Conservation (phyloP, 805 yeast genomes). For the Candida pini region DNA sequence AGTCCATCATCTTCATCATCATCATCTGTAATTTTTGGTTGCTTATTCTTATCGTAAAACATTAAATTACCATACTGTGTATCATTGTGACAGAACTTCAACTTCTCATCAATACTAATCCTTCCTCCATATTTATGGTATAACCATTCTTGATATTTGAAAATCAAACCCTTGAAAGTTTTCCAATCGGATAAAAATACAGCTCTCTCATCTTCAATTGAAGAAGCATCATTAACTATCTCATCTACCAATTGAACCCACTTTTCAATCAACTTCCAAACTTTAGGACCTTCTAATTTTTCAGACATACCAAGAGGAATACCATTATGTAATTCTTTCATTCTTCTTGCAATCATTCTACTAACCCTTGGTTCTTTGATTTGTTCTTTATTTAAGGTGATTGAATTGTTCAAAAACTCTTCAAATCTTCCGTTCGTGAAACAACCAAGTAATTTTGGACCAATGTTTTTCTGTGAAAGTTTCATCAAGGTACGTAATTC, state of each 20-base stretch:
- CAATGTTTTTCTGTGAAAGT: slow-evolving; percentile 72
- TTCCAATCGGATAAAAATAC: slow-evolving; percentile 43
- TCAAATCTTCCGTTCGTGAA: slow-evolving; percentile 92
- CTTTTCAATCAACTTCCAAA: slow-evolving; percentile 63
- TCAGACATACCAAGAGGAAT: slow-evolving; percentile 60
- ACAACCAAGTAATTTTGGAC: slow-evolving; percentile 84
- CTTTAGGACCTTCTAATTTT: slow-evolving; percentile 52
- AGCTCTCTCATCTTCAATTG: slow-evolving; percentile 31
- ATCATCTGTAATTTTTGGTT: slow-evolving; percentile 22
- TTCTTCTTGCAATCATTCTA: slow-evolving; percentile 86
- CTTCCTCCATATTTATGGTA: slow-evolving; percentile 39
- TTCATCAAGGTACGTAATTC: slow-evolving; percentile 72
- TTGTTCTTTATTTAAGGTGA: slow-evolving; percentile 66
- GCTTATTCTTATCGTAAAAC: slow-evolving; percentile 35
- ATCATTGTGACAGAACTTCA: slow-evolving; percentile 91
- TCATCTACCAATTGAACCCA: slow-evolving; percentile 56
- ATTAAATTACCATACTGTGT: slow-evolving; percentile 93
- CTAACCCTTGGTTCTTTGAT: slow-evolving; percentile 72
- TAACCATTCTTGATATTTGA: slow-evolving; percentile 59
- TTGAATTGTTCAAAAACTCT: slow-evolving; percentile 81
- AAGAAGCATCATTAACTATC: slow-evolving; percentile 36
- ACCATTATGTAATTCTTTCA: slow-evolving; percentile 89
- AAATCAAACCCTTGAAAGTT: slow-evolving; percentile 43
- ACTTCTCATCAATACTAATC: slow-evolving; percentile 36
- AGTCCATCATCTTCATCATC: slow-evolving; percentile 20